Base-by-base conservation (phyloP, 257 asterid genomes). In the Solanum pennellii region DNA sequence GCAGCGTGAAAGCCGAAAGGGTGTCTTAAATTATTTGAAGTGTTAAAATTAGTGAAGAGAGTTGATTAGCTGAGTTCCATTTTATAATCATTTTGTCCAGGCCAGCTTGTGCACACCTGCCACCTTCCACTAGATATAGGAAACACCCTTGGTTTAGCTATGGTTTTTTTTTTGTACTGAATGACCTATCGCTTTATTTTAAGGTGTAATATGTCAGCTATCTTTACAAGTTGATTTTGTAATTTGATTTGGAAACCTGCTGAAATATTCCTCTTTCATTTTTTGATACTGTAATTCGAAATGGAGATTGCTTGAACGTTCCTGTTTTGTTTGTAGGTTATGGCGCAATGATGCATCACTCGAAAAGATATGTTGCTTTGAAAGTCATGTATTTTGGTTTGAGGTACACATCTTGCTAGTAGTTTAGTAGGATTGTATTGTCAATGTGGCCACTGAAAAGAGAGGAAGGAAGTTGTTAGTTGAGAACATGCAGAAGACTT, bases 371-470 rank as follows among this genome's bases (percentile, higher is more conserved):
- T 83, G 91, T 95, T 88, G 99, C 99, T 88, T 68, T 97, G 82
- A 95, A 97, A 89, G 91, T 95, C 49, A 93, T 94, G 97, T 97
- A 97, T 91, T 95, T 97, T 86, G 99, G 99, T 88, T 94, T 90
- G 89, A 97, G 99, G 99, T 97, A 92, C 84, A 23, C 41, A 20
- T 37, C 83, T 31, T 27, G 23, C 83, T 45, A 84, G 84, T 76
- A 56, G 44, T 60, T 44, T 83, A 86, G 47, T 79, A 45, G 21
- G 47, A 75, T 92, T 82, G 49, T 18, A 69, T 47, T 76, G 60
- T 87, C 68, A 7, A 71, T 25, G 62, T 75, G 33, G 52, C 68
- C 21, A 47, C 35, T 42, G 69, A 60, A 56, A 68, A 66, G 35
- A 76, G 45, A 80, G 42, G 44, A 49, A 86, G 37, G 31, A 47